Percentiles rank a stretch among this genome's conserved stretches.
Conservation (phyloP, 176 grass and related monocot species). For the Elaeis guineensis region DNA sequence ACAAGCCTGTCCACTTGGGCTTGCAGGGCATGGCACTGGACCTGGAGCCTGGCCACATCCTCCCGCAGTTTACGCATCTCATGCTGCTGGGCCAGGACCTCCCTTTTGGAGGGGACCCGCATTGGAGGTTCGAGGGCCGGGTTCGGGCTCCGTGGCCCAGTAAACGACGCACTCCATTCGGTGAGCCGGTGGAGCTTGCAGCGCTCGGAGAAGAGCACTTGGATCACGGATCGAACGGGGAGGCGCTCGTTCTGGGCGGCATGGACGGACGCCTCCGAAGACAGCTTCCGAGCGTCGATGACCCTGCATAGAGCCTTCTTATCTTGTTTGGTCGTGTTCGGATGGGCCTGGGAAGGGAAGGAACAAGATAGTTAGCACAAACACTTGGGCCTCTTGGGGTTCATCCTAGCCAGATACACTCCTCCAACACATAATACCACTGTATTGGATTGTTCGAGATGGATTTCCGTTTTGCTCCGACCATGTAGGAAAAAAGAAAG, state of each 20-base stretch:
- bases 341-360: constrained; percentile 43
- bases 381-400: no score
- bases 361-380: no score
- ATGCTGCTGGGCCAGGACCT: constrained; percentile 71
- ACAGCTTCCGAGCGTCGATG: constrained; percentile 77
- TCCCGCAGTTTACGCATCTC: constrained; percentile 80
- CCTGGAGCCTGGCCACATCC: constrained; percentile 70
- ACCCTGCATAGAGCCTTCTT: constrained; percentile 56
- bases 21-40: constrained; percentile 74
- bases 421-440: no score
- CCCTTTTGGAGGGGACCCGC: constrained; percentile 75
- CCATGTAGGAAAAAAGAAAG: no score
- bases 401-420: no score
- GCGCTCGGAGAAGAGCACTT: constrained; percentile 95
- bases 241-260: constrained; percentile 93
- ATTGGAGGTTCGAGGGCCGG: constrained; percentile 49
- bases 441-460: no score
- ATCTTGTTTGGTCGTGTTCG: constrained; percentile 58
- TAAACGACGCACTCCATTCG: constrained; percentile 69
- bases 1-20: constrained; percentile 61
- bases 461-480: no score
- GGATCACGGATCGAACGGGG: constrained; percentile 73
- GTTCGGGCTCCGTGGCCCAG: constrained; percentile 37
- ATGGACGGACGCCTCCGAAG: constrained; percentile 70
- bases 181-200: constrained; percentile 72